These are phyloP conservation scores for Aspergillus calidoustus DNA, from an alignment of 2,329 filamentous ascomycete species.

Conservation along the genomic window DNA sequence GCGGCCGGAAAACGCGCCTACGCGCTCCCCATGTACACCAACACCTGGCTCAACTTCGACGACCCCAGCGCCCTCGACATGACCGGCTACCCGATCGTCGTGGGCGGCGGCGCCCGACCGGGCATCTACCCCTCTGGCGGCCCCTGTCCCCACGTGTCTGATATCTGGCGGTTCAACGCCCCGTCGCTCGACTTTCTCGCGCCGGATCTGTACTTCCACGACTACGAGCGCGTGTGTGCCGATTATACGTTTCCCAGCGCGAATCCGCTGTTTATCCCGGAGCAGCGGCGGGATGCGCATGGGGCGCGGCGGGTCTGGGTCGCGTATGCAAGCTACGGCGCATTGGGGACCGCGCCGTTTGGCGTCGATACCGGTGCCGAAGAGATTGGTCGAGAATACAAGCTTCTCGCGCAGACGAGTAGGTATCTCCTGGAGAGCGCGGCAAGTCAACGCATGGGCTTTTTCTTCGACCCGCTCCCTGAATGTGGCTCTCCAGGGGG, in stretches of 20 bases:
- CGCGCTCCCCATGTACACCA: conserved; percentile 50
- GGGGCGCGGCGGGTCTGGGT: conserved; percentile 46
- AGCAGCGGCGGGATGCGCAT: conserved; percentile 52
- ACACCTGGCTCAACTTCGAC: conserved; percentile 51
- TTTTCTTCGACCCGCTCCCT: conserved; percentile 38
- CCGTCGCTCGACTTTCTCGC: conserved; percentile 52
- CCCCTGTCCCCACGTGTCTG: conserved; percentile 46
- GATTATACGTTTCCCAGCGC: conserved; percentile 46
- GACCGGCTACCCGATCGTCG: conserved; percentile 20
- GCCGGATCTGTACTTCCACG: conserved; percentile 55
- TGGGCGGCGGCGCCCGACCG: conserved; percentile 48
- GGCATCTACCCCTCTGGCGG: conserved; percentile 56
- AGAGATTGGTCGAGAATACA: background rate
- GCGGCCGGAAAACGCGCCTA: conserved; percentile 48
- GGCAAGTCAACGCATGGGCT: conserved; percentile 35
- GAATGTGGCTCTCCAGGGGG: background rate
- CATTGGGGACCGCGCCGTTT: conserved; percentile 43
- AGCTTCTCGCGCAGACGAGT: background rate
- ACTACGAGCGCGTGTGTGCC: conserved; percentile 47
- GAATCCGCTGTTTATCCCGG: conserved; percentile 54
- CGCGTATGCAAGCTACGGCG: conserved; percentile 42
- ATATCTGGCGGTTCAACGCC: conserved; percentile 49
- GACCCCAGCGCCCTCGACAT: background rate
- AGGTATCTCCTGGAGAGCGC: conserved; percentile 21
- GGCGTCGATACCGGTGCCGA: conserved; percentile 45